A percentile compares a stretch with the other conserved stretches of the same genome.
phyloP scores from a whole-genome alignment of 2,329 filamentous ascomycete genomes.

The Elsinoe arachidis region DNA sequence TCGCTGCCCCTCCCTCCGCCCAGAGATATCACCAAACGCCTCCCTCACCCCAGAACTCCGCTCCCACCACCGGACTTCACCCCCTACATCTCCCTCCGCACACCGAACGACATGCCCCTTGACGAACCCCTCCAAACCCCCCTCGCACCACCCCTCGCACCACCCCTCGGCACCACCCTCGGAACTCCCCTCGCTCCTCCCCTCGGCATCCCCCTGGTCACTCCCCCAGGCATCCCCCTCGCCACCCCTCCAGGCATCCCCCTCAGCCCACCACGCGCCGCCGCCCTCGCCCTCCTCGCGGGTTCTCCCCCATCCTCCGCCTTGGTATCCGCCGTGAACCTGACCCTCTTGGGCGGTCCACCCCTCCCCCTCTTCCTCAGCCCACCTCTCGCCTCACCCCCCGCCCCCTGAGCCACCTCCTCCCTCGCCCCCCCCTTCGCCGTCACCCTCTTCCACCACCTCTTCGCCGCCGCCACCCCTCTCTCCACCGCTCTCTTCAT shows the following conservation, averaged over 20 bases:
- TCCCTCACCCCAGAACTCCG: too few relatives aligned
- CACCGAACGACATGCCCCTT: too few relatives aligned
- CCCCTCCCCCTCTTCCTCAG: neutral
- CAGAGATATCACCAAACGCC: too few relatives aligned
- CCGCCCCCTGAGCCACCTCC: neutral
- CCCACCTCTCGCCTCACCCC: neutral
- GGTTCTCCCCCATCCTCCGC: neutral
- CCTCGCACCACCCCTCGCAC: neutral
- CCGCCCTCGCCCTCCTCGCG: too few relatives aligned
- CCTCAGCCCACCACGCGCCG: neutral
- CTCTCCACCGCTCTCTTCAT: constrained; percentile 1
- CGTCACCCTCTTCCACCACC: neutral
- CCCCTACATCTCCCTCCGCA: too few relatives aligned
- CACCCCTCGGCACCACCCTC: neutral
- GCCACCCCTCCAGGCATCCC: neutral
- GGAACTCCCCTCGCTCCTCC: neutral
- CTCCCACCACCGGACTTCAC: too few relatives aligned
- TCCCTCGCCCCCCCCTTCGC: neutral
- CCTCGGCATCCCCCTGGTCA: neutral
- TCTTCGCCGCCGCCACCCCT: neutral
- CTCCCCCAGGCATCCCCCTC: neutral
- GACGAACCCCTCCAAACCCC: neutral
- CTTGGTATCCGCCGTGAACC: neutral
- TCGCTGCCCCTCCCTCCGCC: neutral
- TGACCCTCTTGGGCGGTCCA: neutral